Conservation (phyloP, 768 basidiomycete species). For the Russula brevipes region DNA sequence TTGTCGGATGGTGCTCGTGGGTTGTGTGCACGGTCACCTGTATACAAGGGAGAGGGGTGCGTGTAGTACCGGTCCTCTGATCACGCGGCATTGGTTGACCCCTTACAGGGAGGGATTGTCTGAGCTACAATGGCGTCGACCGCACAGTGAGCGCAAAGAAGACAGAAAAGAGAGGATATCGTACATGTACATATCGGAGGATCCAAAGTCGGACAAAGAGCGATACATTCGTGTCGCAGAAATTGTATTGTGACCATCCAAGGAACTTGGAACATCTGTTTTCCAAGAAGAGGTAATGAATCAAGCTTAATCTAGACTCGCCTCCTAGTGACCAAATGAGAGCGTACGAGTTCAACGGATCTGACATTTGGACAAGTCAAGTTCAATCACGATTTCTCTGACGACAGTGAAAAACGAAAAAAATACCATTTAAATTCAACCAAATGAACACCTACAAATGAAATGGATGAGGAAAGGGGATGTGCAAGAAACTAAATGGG, state of each 20-base stretch:
- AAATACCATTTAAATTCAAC: neutral
- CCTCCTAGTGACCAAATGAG: neutral
- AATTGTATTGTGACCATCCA: neutral
- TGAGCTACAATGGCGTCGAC: too few species aligned
- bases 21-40: too few species aligned
- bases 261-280: neutral
- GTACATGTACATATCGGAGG: too few species aligned
- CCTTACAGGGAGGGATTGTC: too few species aligned
- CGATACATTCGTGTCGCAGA: neutral
- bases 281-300: neutral
- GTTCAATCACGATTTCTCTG: neutral
- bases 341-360: neutral
- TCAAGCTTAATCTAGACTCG: neutral
- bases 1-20: too few species aligned
- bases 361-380: neutral
- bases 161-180: too few species aligned
- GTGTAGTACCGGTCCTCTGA: too few species aligned
- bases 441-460: neutral
- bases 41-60: too few species aligned
- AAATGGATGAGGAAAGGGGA: neutral
- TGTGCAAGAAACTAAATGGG: neutral
- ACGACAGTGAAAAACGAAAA: neutral
- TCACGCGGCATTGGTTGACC: too few species aligned
- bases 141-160: too few species aligned
- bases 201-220: neutral